Conservation (phyloP, 139 green algal genomes). For the Penium margaritaceum region DNA sequence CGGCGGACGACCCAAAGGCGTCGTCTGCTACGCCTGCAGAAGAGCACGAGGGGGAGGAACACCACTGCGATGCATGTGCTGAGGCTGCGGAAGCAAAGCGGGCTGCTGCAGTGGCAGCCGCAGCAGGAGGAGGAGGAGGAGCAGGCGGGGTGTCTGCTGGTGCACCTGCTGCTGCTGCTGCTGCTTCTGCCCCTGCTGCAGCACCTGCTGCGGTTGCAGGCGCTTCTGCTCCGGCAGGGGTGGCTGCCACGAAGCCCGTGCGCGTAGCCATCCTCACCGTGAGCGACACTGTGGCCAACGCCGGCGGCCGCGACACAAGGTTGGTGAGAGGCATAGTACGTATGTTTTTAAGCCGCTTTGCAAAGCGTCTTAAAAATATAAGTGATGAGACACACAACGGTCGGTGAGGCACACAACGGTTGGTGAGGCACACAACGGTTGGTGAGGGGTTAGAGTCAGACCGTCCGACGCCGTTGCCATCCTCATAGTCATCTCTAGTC, state of each 20-base stretch:
- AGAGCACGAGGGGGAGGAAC: no score
- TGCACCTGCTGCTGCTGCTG: neutral
- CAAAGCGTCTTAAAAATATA: no score
- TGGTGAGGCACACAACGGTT: no score
- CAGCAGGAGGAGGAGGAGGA: neutral
- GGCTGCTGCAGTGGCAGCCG: neutral
- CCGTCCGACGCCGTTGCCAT: no score
- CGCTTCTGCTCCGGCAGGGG: neutral
- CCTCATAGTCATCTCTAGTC: no score
- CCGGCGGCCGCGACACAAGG: conserved; percentile 26
- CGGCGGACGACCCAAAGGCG: no score
- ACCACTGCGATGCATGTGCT: no score
- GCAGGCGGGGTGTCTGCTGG: conserved; percentile 4
- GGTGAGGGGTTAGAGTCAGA: neutral
- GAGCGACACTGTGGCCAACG: conserved; percentile 39
- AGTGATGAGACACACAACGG: no score
- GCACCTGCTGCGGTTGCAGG: neutral
- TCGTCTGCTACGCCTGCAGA: no score
- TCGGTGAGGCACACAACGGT: no score
- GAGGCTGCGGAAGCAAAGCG: neutral
- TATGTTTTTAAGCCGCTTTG: neutral
- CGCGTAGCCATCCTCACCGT: conserved; percentile 42
- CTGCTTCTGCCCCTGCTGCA: neutral
- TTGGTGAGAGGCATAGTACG: neutral
- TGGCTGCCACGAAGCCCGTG: conserved; percentile 3